Conservation (phyloP, 495 filamentous ascomycete genomes). For the Hypoxylon lenormandii region DNA sequence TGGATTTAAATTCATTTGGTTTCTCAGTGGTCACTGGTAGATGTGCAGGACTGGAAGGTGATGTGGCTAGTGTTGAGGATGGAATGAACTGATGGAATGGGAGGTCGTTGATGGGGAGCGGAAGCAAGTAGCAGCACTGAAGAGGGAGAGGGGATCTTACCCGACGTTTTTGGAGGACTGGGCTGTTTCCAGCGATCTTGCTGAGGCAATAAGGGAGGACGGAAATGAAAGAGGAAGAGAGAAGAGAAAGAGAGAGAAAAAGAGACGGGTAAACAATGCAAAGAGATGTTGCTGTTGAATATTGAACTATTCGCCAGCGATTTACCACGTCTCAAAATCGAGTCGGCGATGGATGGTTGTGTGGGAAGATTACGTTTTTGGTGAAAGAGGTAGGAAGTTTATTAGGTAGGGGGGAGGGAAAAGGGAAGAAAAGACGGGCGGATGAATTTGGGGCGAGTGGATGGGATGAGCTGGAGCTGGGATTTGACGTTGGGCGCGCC, state of each 20-base stretch:
- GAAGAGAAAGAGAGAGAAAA: slow-evolving; percentile 21
- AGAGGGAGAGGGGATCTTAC: slow-evolving; percentile 30
- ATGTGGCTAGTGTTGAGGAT: slow-evolving; percentile 4
- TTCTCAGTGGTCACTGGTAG: too few relatives aligned
- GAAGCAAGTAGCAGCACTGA: slow-evolving; percentile 10
- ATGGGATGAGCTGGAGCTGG: slow-evolving; percentile 31
- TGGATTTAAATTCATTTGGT: too few relatives aligned
- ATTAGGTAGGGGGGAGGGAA: slow-evolving; percentile 29
- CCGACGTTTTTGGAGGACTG: slow-evolving; percentile 18
- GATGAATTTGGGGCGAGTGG: slow-evolving; percentile 36
- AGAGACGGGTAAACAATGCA: slow-evolving; percentile 6
- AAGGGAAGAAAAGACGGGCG: slow-evolving; percentile 37
- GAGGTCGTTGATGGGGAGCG: slow-evolving; percentile 28
- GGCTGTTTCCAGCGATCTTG: slow-evolving; percentile 9
- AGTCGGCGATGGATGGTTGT: slow-evolving; percentile 21
- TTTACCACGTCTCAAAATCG: slow-evolving; percentile 32
- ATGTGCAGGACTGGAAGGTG: background rate
- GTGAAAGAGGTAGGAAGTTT: slow-evolving; percentile 29
- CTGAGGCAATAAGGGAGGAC: slow-evolving; percentile 12
- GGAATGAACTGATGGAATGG: slow-evolving; percentile 13
- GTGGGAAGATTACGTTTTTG: slow-evolving; percentile 36
- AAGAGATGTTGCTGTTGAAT: slow-evolving; percentile 42
- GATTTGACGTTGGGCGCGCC: slow-evolving; percentile 47
- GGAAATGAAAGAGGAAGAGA: slow-evolving; percentile 16
- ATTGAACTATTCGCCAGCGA: slow-evolving; percentile 36